Evolutionary conservation across 768 basidiomycete species (phyloP).

Genomic region (Roridomyces roridus): DNA sequence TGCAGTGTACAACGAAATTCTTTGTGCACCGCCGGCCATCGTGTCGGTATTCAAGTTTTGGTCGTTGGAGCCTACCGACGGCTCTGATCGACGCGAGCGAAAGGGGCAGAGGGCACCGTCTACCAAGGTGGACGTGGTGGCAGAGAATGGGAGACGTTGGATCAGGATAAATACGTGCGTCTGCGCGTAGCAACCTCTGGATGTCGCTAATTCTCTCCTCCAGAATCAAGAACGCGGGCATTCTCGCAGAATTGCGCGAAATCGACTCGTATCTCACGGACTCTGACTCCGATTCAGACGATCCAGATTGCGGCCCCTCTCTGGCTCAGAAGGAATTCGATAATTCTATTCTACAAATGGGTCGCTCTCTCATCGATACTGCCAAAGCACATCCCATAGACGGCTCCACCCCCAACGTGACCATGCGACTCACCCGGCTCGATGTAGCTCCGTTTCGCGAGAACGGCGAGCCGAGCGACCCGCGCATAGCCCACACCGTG

Average conservation of each 20-base stretch:
- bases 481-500: constrained; percentile 69
- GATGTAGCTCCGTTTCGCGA: constrained; percentile 43
- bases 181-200: background rate
- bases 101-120: constrained; percentile 18
- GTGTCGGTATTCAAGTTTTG: constrained; percentile 61
- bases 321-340: constrained; percentile 63
- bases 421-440: constrained; percentile 75
- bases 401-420: constrained; percentile 52
- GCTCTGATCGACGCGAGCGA: constrained; percentile 10
- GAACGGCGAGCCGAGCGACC: constrained; percentile 44
- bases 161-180: constrained; percentile 87
- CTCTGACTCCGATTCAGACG: constrained; percentile 54
- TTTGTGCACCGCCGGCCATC: constrained; percentile 63
- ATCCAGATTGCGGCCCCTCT: constrained; percentile 39
- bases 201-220: background rate
- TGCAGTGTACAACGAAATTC: constrained; percentile 83
- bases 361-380: constrained; percentile 66
- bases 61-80: constrained; percentile 6
- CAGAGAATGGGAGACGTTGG: constrained; percentile 78
- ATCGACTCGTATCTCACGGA: constrained; percentile 84
- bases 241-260: constrained; percentile 83
- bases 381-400: constrained; percentile 63
- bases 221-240: constrained; percentile 79
- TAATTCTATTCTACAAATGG: constrained; percentile 78
- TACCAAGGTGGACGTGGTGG: constrained; percentile 84